These are phyloP conservation scores for Aspergillus cejpii DNA, from an alignment of 2,329 filamentous ascomycete species.

Conservation along the genomic window DNA sequence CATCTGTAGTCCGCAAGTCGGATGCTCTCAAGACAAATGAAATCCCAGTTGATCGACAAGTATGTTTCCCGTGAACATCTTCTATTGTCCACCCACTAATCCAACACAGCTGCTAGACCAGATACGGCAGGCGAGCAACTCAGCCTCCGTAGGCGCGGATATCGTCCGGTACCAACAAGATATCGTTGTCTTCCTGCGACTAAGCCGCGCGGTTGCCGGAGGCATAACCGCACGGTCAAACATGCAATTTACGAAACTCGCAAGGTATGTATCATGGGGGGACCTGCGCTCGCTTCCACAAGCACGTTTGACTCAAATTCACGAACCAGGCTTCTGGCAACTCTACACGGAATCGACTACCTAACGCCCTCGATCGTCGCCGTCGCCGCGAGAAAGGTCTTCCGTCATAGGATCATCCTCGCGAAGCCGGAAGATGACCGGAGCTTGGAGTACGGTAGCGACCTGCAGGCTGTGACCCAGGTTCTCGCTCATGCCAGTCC, in stretches of 20 bases:
- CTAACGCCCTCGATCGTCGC: constrained; percentile 77
- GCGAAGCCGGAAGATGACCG: constrained; percentile 65
- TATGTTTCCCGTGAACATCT: constrained; percentile 7
- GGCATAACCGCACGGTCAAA: constrained; percentile 75
- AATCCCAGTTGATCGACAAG: constrained; percentile 20
- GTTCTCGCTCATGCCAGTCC: constrained; percentile 55
- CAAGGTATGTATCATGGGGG: constrained; percentile 44
- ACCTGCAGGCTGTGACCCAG: constrained; percentile 59
- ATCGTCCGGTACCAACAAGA: constrained; percentile 81
- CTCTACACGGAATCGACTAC: constrained; percentile 72
- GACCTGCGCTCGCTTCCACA: too few relatives aligned
- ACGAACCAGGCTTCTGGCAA: constrained; percentile 52
- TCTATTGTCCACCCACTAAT: constrained; percentile 2
- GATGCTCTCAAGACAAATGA: constrained; percentile 13
- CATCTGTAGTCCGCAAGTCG: constrained; percentile 33
- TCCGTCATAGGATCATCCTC: constrained; percentile 73
- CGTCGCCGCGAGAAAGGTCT: constrained; percentile 79
- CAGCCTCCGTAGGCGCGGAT: constrained; percentile 64
- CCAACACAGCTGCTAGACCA: constrained; percentile 44
- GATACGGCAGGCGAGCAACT: constrained; percentile 53
- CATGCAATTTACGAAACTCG: constrained; percentile 64
- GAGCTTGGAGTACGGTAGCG: constrained; percentile 90
- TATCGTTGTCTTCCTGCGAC: constrained; percentile 74
- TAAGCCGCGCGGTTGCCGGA: constrained; percentile 75
- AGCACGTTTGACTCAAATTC: too few relatives aligned